These are phyloP conservation scores for Peniophora sp. DNA, from an alignment of 1,284 basidiomycete species.

Conservation along the genomic window DNA sequence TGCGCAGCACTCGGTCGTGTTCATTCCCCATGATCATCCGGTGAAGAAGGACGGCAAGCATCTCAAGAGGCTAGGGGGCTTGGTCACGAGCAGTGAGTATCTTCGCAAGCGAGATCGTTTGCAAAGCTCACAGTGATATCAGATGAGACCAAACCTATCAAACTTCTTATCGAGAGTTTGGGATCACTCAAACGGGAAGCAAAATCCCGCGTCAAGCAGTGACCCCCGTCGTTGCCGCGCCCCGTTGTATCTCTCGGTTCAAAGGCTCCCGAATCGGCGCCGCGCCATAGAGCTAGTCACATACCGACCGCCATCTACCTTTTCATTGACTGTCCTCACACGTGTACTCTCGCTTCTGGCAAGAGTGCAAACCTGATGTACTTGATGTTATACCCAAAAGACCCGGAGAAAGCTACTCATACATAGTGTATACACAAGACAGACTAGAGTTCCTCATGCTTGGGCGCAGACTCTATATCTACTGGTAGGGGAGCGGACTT, in stretches of 20 bases:
- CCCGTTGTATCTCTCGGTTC: no score
- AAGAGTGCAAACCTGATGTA: no score
- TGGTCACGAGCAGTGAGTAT: conserved; percentile 47
- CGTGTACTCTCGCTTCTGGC: no score
- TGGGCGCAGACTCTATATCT: no score
- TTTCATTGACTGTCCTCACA: no score
- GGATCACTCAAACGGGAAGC: conserved; percentile 54
- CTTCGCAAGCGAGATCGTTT: background rate
- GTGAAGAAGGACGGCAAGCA: conserved; percentile 43
- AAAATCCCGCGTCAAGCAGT: conserved; percentile 7
- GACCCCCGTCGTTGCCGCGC: no score
- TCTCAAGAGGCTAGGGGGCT: conserved; percentile 50
- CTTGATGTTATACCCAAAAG: no score
- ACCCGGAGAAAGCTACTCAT: no score
- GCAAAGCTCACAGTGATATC: background rate
- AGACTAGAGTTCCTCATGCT: background rate
- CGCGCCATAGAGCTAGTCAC: no score
- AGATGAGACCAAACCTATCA: conserved; percentile 58
- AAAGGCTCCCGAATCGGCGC: no score
- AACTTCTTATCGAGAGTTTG: conserved; percentile 51
- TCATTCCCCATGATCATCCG: conserved; percentile 51
- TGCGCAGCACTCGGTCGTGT: conserved; percentile 59
- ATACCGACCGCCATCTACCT: no score
- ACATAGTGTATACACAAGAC: background rate
- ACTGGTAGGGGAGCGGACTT: no score